Evolutionary conservation across 2,329 filamentous ascomycete species (phyloP).

Genomic region (Ceratocystiopsis sp.): DNA sequence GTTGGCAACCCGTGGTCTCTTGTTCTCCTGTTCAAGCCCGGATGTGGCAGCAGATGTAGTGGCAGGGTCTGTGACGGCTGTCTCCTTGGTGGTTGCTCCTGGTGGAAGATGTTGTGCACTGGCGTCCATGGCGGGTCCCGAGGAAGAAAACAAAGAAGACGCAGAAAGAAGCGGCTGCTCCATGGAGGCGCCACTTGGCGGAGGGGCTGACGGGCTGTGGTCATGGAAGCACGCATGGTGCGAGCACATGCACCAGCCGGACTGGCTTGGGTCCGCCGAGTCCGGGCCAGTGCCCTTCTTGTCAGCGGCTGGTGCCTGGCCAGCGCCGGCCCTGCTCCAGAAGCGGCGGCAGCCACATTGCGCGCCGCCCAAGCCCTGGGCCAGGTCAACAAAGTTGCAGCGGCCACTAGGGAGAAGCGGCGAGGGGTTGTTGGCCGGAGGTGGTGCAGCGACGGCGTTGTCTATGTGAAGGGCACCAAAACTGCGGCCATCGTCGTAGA

Average conservation of each 20-base stretch:
- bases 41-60: conserved; percentile 12
- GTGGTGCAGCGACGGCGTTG: neutral
- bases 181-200: conserved; percentile 10
- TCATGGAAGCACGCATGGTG: conserved; percentile 47
- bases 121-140: neutral
- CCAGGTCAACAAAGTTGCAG: conserved; percentile 41
- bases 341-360: conserved; percentile 45
- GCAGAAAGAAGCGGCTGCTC: conserved; percentile 1
- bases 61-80: conserved; percentile 7
- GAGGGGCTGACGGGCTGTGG: conserved; percentile 18
- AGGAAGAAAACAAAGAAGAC: neutral
- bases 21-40: conserved; percentile 23
- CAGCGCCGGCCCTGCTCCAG: conserved; percentile 29
- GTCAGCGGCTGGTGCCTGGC: conserved; percentile 1
- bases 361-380: conserved; percentile 31
- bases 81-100: too few relatives aligned
- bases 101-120: conserved; percentile 3
- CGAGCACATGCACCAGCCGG: conserved; percentile 42
- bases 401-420: conserved; percentile 28
- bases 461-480: too few relatives aligned
- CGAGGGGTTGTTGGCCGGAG: neutral
- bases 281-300: neutral
- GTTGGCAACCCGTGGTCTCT: too few relatives aligned
- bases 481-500: conserved; percentile 4
- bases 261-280: conserved; percentile 13